phyloP scores from a whole-genome alignment of 352 stramenopile genomes.

The Blastocystis sp. region DNA sequence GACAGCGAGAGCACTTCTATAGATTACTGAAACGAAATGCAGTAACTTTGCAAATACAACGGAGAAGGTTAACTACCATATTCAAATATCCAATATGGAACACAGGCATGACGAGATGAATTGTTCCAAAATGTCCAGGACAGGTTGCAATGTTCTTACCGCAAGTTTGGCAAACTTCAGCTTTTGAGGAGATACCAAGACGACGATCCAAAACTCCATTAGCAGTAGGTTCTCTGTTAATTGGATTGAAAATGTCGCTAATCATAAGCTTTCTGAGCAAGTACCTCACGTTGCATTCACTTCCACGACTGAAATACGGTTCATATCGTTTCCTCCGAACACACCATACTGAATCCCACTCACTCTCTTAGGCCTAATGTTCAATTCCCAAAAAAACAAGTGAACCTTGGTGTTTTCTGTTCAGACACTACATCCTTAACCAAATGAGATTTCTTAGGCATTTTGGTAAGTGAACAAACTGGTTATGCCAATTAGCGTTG shows the following conservation, averaged over 20 bases:
- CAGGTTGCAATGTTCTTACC: conserved; percentile 86
- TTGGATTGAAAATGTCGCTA: conserved; percentile 92
- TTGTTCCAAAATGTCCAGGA: conserved; percentile 96
- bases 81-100: conserved; percentile 99
- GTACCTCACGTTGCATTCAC: conserved; percentile 29
- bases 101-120: conserved; percentile 89
- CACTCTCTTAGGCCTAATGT: conserved; percentile 33
- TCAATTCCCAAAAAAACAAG: background rate
- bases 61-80: conserved; percentile 88
- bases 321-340: conserved; percentile 53
- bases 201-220: conserved; percentile 89
- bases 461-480: background rate
- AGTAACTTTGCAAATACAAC: conserved; percentile 87
- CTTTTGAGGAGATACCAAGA: conserved; percentile 93
- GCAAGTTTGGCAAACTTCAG: conserved; percentile 84
- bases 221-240: conserved; percentile 79
- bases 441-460: conserved; percentile 27
- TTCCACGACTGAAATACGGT: conserved; percentile 53
- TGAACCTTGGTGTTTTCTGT: conserved; percentile 35
- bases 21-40: background rate
- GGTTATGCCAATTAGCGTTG: background rate
- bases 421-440: conserved; percentile 57
- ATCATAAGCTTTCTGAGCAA: background rate
- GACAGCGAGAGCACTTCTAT: conserved; percentile 84
- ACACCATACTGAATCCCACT: conserved; percentile 53